Conservation (phyloP, 2,329 filamentous ascomycete genomes). For the Diaporthe citriasiana region DNA sequence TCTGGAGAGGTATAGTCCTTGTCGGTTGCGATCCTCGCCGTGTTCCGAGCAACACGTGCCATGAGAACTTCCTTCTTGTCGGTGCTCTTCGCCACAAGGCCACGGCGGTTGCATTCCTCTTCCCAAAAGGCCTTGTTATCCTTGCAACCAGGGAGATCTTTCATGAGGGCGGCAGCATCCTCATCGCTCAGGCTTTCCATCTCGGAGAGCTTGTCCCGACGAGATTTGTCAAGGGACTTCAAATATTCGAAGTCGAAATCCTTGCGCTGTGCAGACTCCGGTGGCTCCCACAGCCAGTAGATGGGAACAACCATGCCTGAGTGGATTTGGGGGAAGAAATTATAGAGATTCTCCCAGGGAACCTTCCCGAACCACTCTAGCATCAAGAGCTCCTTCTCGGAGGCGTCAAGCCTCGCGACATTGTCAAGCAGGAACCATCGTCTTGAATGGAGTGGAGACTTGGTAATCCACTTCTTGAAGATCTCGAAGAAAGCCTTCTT, state of each 20-base stretch:
- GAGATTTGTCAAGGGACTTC: neutral
- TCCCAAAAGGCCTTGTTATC: slow-evolving; percentile 36
- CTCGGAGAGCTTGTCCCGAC: neutral
- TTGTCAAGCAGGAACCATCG: slow-evolving; percentile 33
- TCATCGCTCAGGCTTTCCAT: neutral
- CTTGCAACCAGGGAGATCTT: neutral
- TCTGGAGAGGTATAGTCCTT: slow-evolving; percentile 38
- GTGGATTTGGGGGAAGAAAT: neutral
- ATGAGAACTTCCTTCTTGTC: slow-evolving; percentile 19
- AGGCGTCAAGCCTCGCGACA: neutral
- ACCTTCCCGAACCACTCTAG: slow-evolving; percentile 39
- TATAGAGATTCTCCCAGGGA: slow-evolving; percentile 28
- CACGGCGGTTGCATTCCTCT: slow-evolving; percentile 38
- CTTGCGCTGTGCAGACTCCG: neutral
- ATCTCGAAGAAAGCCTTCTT: neutral
- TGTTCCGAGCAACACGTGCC: slow-evolving; percentile 27
- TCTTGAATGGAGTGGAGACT: slow-evolving; percentile 39
- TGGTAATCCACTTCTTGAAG: slow-evolving; percentile 30
- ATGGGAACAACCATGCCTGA: slow-evolving; percentile 27
- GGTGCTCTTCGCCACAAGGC: slow-evolving; percentile 23
- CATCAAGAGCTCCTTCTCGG: slow-evolving; percentile 16
- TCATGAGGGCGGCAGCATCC: neutral
- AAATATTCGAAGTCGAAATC: slow-evolving; percentile 10
- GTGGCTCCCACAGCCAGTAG: slow-evolving; percentile 6
- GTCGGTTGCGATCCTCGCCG: slow-evolving; percentile 30